Conservation (phyloP, 306 rosid species). For the Prosopis cineraria region DNA sequence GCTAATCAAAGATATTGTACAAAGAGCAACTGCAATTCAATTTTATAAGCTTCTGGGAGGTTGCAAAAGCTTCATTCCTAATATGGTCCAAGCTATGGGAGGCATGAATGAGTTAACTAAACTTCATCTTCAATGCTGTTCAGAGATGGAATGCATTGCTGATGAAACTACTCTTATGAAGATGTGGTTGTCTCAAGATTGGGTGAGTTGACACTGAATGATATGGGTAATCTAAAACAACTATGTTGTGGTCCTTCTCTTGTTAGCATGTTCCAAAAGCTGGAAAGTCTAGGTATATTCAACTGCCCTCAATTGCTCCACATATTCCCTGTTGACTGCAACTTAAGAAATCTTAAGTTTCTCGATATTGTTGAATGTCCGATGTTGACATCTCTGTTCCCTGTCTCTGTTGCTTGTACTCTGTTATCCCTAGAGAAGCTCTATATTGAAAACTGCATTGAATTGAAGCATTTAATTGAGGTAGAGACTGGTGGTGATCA, state of each 20-base stretch:
- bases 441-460: neutral
- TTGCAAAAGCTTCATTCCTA: neutral
- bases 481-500: neutral
- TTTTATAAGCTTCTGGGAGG: neutral
- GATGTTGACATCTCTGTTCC: neutral
- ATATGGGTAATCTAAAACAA: neutral
- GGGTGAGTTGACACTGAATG: too few relatives aligned
- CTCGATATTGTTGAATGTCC: neutral
- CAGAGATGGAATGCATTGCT: neutral
- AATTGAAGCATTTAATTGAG: neutral
- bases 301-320: neutral
- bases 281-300: neutral
- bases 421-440: neutral
- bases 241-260: neutral
- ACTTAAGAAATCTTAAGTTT: neutral
- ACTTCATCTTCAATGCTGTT: neutral
- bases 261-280: neutral
- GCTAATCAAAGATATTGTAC: too few relatives aligned
- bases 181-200: too few relatives aligned
- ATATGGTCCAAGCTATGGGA: neutral
- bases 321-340: neutral
- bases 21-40: neutral
- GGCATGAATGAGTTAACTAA: neutral
- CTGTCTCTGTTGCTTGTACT: neutral
- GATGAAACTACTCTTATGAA: neutral